Base-by-base conservation (phyloP, 2,329 filamentous ascomycete species). In the Microdochium nivale region DNA sequence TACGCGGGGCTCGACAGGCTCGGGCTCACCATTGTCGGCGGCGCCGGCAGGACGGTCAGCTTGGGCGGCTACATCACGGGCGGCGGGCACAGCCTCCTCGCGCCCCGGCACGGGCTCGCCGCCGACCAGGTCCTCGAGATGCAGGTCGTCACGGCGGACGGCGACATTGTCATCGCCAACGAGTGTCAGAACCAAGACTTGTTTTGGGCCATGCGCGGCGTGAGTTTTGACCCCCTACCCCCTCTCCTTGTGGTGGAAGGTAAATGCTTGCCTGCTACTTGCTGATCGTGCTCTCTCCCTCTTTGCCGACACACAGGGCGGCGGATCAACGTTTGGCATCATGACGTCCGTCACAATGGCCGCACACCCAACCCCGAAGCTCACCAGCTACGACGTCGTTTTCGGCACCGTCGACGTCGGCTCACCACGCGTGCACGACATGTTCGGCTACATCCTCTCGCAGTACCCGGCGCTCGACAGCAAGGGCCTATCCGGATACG, bases 141-240 rank as follows among this genome's bases (percentile, higher is more conserved):
- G 65, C 74, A 81, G 27, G 66, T 84, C 0, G 75, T 86, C 1
- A 78, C 76, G 0, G 75, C 76, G 0, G 57, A 59, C 3, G 81
- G 82, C 0, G 60, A 74, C 7, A 67, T 78, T 5, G 43, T 83
- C 2, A 72, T 67, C 0, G 72, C 76, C 1, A 82, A 78, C 48
- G 75, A 77, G 37, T 71, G 74, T 11, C 68, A 77, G 37, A 72
- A 84, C 51, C 52, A 66, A 0, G 81, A 86, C 51, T 64, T 87
- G 1, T 86, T 83, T 62, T 87, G 82, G 83, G 83, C 83, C 0
- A 69, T 84, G 55, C 67, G 77, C 53, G 81, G 81, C 9, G 74
- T 80, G 64, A 64, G 72, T 68, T 0, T 3, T 10, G 10, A 13
- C 11, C 44, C 2, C 32, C 23, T 7, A 9, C 4, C 0, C 3